These are phyloP conservation scores for Penicillium sp. DNA, from an alignment of 2,329 filamentous ascomycete genomes.

Conservation along the genomic window DNA sequence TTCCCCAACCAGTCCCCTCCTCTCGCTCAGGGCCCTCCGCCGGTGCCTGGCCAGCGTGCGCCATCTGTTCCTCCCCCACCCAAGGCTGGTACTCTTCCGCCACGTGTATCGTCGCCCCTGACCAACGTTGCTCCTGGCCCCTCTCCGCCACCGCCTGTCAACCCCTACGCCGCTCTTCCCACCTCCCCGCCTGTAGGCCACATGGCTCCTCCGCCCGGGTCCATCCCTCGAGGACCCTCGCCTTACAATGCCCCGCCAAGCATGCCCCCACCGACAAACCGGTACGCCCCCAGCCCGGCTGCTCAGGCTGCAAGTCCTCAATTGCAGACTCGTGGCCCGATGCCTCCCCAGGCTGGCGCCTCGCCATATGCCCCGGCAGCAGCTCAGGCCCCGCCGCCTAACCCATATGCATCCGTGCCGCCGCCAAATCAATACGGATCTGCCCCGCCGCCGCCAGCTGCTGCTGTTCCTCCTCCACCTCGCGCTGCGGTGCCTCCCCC, in stretches of 20 bases:
- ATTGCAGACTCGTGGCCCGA: slow-evolving; percentile 47
- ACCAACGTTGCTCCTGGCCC: slow-evolving; percentile 66
- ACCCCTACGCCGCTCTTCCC: slow-evolving; percentile 39
- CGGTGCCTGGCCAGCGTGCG: slow-evolving; percentile 59
- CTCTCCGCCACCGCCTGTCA: slow-evolving; percentile 45
- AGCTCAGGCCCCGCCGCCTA: slow-evolving; percentile 37
- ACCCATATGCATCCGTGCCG: slow-evolving; percentile 42
- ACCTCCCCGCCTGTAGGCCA: slow-evolving; percentile 45
- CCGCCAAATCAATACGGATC: slow-evolving; percentile 22
- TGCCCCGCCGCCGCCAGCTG: background rate
- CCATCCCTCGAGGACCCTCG: slow-evolving; percentile 70
- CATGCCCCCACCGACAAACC: slow-evolving; percentile 66
- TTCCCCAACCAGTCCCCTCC: slow-evolving; percentile 67
- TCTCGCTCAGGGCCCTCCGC: slow-evolving; percentile 44
- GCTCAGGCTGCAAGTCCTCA: slow-evolving; percentile 53
- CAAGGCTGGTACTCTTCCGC: slow-evolving; percentile 70
- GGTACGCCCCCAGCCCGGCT: slow-evolving; percentile 71
- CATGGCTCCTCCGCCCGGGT: slow-evolving; percentile 50
- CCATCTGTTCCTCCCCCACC: slow-evolving; percentile 81
- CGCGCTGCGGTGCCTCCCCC: slow-evolving; percentile 36
- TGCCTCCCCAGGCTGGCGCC: slow-evolving; percentile 45
- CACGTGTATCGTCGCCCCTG: slow-evolving; percentile 70
- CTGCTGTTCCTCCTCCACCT: slow-evolving; percentile 11
- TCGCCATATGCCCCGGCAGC: slow-evolving; percentile 61
- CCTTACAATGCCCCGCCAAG: slow-evolving; percentile 82